phyloP scores from a whole-genome alignment of 202 grass and related monocot species.

The Setaria viridis region DNA sequence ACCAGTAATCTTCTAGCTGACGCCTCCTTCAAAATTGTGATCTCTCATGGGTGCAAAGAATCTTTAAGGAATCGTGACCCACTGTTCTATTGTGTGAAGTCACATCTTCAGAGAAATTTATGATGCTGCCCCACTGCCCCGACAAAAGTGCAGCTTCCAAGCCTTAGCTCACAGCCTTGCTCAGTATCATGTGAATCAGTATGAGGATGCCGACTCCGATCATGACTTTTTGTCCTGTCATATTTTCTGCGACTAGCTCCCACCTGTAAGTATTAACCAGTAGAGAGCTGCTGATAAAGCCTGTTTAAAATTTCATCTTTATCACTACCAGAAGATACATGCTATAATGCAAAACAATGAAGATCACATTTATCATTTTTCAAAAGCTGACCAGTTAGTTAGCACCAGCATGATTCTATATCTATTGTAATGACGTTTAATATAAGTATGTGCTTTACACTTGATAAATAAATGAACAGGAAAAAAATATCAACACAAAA shows the following conservation, averaged over 20 bases:
- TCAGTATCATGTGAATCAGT: slow-evolving; percentile 70
- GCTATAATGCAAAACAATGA: slow-evolving; percentile 30
- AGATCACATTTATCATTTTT: not conserved
- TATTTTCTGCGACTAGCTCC: slow-evolving; percentile 56
- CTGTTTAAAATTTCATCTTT: slow-evolving; percentile 85
- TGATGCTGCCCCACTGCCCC: not conserved
- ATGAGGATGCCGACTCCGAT: slow-evolving; percentile 61
- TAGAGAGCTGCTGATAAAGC: slow-evolving; percentile 98
- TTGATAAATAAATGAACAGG: not conserved
- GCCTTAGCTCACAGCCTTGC: slow-evolving; percentile 59
- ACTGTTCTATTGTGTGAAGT: not conserved
- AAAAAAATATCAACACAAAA: not conserved
- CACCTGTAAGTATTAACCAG: slow-evolving; percentile 99
- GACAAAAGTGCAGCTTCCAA: not conserved
- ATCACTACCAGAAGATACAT: slow-evolving; percentile 64
- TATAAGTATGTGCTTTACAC: not conserved
- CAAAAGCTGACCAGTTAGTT: not conserved
- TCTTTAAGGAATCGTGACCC: not conserved
- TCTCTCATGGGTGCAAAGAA: slow-evolving; percentile 10
- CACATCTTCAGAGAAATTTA: slow-evolving; percentile 14
- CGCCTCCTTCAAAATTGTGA: slow-evolving; percentile 21
- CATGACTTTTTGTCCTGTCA: slow-evolving; percentile 69
- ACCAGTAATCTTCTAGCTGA: not conserved
- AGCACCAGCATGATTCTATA: slow-evolving; percentile 1
- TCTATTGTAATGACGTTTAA: not conserved